Evolutionary conservation across 1,284 basidiomycete species (phyloP).

Genomic region (Tylopilus sp.): DNA sequence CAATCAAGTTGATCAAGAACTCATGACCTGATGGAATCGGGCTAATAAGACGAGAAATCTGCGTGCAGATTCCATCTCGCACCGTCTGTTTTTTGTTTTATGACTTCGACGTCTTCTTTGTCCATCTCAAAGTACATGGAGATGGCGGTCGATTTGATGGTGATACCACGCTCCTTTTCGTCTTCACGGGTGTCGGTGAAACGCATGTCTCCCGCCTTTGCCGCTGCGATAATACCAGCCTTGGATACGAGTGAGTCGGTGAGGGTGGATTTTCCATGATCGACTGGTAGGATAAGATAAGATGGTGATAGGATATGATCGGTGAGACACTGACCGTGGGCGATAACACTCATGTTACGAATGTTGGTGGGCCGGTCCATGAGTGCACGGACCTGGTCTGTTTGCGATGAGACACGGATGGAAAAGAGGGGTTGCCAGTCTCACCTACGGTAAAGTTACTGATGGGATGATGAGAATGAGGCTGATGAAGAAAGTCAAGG

Average conservation of each 20-base stretch:
- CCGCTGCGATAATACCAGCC: slow-evolving; percentile 96
- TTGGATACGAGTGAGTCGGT: slow-evolving; percentile 99
- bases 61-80: slow-evolving; percentile 14
- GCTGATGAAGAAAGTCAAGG: slow-evolving; percentile 9
- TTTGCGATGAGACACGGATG: slow-evolving; percentile 15
- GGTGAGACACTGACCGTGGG: slow-evolving; percentile 64
- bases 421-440: slow-evolving; percentile 24
- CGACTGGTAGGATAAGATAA: slow-evolving; percentile 57
- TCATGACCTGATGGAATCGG: slow-evolving; percentile 65
- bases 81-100: slow-evolving; percentile 95
- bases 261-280: slow-evolving; percentile 99
- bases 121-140: slow-evolving; percentile 99
- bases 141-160: slow-evolving; percentile 99
- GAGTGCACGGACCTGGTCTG: slow-evolving; percentile 85
- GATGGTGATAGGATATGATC: slow-evolving; percentile 13
- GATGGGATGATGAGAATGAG: slow-evolving; percentile 38
- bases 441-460: slow-evolving; percentile 87
- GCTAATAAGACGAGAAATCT: slow-evolving; percentile 10
- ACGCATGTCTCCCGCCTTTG: slow-evolving; percentile 96
- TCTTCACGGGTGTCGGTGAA: slow-evolving; percentile 98
- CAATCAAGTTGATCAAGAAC: slow-evolving; percentile 99
- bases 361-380: slow-evolving; percentile 93
- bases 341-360: slow-evolving; percentile 98
- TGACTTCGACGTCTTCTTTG: slow-evolving; percentile 82
- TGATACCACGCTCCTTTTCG: slow-evolving; percentile 99